phyloP scores from a whole-genome alignment of 2,329 filamentous ascomycete species.

The Calonectria ilicicola region DNA sequence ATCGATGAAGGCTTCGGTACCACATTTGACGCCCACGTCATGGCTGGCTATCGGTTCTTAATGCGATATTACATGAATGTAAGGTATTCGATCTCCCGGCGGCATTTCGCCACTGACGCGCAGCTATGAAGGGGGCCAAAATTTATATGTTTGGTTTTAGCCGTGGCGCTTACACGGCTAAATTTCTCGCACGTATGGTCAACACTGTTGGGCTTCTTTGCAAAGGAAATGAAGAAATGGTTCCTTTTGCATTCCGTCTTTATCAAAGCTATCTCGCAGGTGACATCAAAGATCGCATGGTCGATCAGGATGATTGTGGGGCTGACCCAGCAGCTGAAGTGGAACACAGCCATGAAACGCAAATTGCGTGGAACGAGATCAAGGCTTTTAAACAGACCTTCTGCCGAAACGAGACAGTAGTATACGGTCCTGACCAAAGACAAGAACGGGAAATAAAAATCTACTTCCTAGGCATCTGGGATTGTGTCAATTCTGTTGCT shows the following conservation, averaged over 20 bases:
- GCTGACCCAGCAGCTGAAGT: conserved; percentile 21
- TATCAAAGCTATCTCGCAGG: conserved; percentile 57
- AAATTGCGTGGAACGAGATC: conserved; percentile 50
- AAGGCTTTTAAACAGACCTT: conserved; percentile 61
- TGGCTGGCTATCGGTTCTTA: conserved; percentile 64
- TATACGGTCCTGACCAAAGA: conserved; percentile 39
- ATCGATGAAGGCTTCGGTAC: conserved; percentile 58
- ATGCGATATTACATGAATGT: conserved; percentile 65
- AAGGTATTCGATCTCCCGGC: conserved; percentile 5
- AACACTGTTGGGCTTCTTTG: conserved; percentile 61
- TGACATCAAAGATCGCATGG: conserved; percentile 49
- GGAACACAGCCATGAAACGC: conserved; percentile 36
- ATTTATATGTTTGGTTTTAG: conserved; percentile 69
- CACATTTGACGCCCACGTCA: conserved; percentile 64
- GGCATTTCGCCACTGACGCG: not conserved
- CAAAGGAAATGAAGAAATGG: conserved; percentile 65
- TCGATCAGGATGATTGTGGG: conserved; percentile 24
- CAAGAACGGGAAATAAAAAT: conserved; percentile 53
- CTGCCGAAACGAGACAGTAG: conserved; percentile 52
- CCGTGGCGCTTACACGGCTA: conserved; percentile 65
- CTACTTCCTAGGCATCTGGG: conserved; percentile 68
- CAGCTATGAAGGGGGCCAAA: conserved; percentile 52
- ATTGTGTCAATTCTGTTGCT: conserved; percentile 65
- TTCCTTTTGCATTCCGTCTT: conserved; percentile 60
- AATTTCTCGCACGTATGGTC: conserved; percentile 65